phyloP scores from a whole-genome alignment of 164 flowering plant species.

The Euptelea pleiosperma region DNA sequence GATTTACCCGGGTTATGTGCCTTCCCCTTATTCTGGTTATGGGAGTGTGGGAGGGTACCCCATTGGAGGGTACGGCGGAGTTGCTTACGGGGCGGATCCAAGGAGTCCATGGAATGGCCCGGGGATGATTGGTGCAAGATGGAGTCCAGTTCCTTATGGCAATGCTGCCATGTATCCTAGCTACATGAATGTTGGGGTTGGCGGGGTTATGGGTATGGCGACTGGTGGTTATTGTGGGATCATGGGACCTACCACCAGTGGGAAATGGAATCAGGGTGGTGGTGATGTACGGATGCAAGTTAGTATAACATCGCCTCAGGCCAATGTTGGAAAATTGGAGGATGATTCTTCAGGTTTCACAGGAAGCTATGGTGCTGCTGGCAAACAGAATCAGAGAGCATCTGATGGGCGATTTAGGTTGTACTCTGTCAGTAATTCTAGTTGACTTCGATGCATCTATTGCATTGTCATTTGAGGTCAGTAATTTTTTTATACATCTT shows the following conservation, averaged over 20 bases:
- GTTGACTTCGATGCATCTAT: slow-evolving; percentile 16
- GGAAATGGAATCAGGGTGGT: slow-evolving; percentile 27
- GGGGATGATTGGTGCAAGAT: slow-evolving; percentile 24
- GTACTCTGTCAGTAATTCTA: slow-evolving; percentile 16
- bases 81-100: slow-evolving; percentile 30
- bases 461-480: slow-evolving; percentile 21
- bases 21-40: slow-evolving; percentile 23
- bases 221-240: slow-evolving; percentile 25
- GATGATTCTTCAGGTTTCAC: slow-evolving; percentile 22
- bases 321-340: slow-evolving; percentile 25
- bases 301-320: slow-evolving; percentile 15
- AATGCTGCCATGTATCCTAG: slow-evolving; percentile 28
- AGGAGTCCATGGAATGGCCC: slow-evolving; percentile 34
- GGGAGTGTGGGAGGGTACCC: slow-evolving; percentile 28
- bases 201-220: slow-evolving; percentile 23
- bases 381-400: slow-evolving; percentile 24
- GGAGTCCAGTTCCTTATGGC: slow-evolving; percentile 29
- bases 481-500: slow-evolving; percentile 20
- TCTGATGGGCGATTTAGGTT: slow-evolving; percentile 21
- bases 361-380: slow-evolving; percentile 24
- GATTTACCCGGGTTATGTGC: slow-evolving; percentile 22
- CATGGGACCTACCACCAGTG: slow-evolving; percentile 19
- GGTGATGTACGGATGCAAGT: slow-evolving; percentile 17
- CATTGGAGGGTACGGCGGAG: slow-evolving; percentile 29
- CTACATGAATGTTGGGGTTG: slow-evolving; percentile 35